Conservation (phyloP, 1,139 yeast species). For the Candida freyschussii region DNA sequence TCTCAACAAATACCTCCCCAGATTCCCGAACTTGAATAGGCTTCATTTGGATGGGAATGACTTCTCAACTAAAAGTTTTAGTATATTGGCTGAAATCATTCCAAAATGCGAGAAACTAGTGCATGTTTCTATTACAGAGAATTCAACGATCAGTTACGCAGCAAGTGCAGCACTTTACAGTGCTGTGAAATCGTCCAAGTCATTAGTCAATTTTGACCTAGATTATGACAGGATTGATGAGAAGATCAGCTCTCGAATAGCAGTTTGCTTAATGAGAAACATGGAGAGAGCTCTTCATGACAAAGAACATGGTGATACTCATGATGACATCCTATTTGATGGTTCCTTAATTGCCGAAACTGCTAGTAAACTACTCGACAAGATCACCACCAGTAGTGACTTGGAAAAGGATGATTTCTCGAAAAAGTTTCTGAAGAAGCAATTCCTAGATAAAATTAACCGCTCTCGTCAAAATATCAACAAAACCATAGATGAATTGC, state of each 20-base stretch:
- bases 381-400: constrained; percentile 20
- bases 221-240: constrained; percentile 68
- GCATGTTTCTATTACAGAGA: constrained; percentile 74
- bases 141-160: constrained; percentile 48
- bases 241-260: constrained; percentile 70
- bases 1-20: constrained; percentile 59
- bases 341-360: constrained; percentile 59
- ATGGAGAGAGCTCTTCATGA: constrained; percentile 61
- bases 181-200: constrained; percentile 60
- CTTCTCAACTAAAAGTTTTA: constrained; percentile 55
- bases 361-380: constrained; percentile 52
- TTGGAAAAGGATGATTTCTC: constrained; percentile 32
- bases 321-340: constrained; percentile 48
- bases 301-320: constrained; percentile 26
- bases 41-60: constrained; percentile 76
- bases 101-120: constrained; percentile 65
- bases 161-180: constrained; percentile 67
- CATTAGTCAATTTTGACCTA: constrained; percentile 66
- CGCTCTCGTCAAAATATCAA: constrained; percentile 54
- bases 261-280: constrained; percentile 76
- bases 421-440: constrained; percentile 35
- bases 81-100: constrained; percentile 64
- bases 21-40: constrained; percentile 59
- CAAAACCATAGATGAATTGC: constrained; percentile 54
- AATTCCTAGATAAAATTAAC: constrained; percentile 48